phyloP scores from a whole-genome alignment of 2,329 filamentous ascomycete genomes.

The Arthrobotrys sinensis region DNA sequence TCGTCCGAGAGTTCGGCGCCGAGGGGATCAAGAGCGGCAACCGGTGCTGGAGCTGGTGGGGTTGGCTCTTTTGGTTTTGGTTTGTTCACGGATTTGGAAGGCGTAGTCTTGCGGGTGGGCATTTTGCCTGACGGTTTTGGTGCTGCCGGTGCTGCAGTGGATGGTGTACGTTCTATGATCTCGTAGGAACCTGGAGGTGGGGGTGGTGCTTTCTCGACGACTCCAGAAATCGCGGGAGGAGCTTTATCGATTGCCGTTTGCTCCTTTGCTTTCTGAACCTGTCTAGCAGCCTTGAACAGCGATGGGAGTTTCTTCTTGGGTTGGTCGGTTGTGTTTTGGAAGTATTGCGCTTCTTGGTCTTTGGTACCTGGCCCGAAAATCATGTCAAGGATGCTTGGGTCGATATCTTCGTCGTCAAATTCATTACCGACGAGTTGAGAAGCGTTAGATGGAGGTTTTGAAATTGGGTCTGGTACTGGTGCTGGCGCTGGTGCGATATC shows the following conservation, averaged over 20 bases:
- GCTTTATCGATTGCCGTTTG: constrained; percentile 41
- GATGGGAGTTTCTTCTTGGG: constrained; percentile 57
- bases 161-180: constrained; percentile 42
- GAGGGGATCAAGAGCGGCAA: constrained; percentile 34
- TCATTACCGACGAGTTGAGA: constrained; percentile 50
- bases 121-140: constrained; percentile 44
- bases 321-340: constrained; percentile 47
- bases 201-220: constrained; percentile 11
- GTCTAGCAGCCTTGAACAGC: constrained; percentile 51
- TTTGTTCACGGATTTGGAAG: constrained; percentile 45
- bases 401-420: constrained; percentile 58
- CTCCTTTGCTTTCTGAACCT: constrained; percentile 53
- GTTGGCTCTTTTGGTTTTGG: constrained; percentile 14
- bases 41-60: not conserved
- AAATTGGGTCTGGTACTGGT: constrained; percentile 59
- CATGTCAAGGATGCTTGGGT: constrained; percentile 58
- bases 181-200: constrained; percentile 45
- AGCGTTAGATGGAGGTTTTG: constrained; percentile 63
- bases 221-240: not conserved
- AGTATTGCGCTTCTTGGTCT: constrained; percentile 55
- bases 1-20: constrained; percentile 57
- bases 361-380: constrained; percentile 52
- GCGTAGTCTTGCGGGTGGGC: constrained; percentile 15
- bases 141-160: constrained; percentile 11
- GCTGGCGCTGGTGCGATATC: constrained; percentile 75